Evolutionary conservation across 129 eudicot species (phyloP), one percentile per base, ranked within the genome.

Genomic region (Tagetes erecta): DNA sequence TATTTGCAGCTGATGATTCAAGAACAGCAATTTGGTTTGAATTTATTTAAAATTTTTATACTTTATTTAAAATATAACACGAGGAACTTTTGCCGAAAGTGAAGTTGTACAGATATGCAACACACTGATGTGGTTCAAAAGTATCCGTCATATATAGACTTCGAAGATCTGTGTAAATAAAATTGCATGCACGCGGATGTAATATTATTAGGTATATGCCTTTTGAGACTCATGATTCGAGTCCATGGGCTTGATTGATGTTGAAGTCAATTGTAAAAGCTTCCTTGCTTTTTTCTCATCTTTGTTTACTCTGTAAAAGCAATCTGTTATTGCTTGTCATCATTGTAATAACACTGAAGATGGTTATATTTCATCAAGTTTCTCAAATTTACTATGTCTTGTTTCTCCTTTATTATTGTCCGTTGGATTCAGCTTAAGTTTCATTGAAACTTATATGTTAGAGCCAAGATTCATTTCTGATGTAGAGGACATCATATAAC

Each of bases 21-120:
- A 63, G 73, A 42, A 46, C 76, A 40, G 63, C 71, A 76, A 70
- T 42, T 52, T 45, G 53, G 75, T 55, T 63, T 31, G 30, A 47
- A 9, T 34, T 45, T 39, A 71, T 46, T 63, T 73, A 11, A 11
- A 58, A 64, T 40, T 68, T 31, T 59, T 55, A 39, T 44, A 38
- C 34, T 41, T 5, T 30, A 74, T 76, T 59, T 80, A 73, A 58
- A 51, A 42, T 44, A 53, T 46, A 57, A 55, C 77, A 81, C 71
- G 71, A 72, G 8, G 68, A 46, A 70, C 55, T 36, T 89, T 80
- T 75, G 74, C 81, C 76, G 38, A 72, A 20, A 82, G 86, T 80
- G 86, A 92, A 86, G 96, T 87, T 92, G 96, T 89, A 89, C 87
- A 89, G 74, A 84, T 72, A 78, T 79, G 83, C 92, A 87, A 83